Conservation (phyloP, 2,329 filamentous ascomycete species). For the Coniella vitis region DNA sequence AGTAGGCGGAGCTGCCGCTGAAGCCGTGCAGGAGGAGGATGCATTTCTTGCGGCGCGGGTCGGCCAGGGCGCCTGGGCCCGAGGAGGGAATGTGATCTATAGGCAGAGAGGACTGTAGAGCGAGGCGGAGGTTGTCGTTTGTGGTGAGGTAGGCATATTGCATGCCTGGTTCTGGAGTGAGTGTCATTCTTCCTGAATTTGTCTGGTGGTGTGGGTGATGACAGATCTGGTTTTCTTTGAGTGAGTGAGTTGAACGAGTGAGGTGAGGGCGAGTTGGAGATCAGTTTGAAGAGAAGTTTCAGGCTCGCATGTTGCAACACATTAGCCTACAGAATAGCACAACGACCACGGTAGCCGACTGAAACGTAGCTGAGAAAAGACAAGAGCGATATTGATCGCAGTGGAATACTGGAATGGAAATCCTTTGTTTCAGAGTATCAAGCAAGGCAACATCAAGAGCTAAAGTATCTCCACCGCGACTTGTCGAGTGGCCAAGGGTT, state of each 20-base stretch:
- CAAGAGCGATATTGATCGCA: neutral
- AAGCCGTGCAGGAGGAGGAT: conserved; percentile 35
- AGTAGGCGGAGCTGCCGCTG: conserved; percentile 33
- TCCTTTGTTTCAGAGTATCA: too few species aligned
- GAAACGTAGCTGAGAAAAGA: too few species aligned
- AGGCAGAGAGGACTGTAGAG: conserved; percentile 30
- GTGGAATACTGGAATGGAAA: neutral
- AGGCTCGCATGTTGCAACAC: too few species aligned
- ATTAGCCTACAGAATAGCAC: too few species aligned
- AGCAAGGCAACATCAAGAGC: neutral
- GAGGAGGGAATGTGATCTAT: conserved; percentile 12
- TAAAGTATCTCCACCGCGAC: neutral
- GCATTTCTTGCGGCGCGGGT: conserved; percentile 20
- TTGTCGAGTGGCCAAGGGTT: too few species aligned
- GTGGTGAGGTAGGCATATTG: conserved; percentile 22
- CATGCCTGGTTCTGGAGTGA: conserved; percentile 21
- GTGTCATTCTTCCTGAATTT: conserved; percentile 11
- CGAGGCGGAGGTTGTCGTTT: conserved; percentile 29
- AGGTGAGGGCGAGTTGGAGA: too few species aligned
- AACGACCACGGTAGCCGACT: too few species aligned
- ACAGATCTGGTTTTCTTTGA: neutral
- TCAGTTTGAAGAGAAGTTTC: too few species aligned
- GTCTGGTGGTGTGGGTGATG: neutral
- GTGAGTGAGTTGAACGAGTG: neutral
- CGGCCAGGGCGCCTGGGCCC: conserved; percentile 4